A percentile compares a stretch with the other conserved stretches of the same genome.
Conservation (phyloP, 2,329 filamentous ascomycete genomes). For the Cercospora janseana region DNA sequence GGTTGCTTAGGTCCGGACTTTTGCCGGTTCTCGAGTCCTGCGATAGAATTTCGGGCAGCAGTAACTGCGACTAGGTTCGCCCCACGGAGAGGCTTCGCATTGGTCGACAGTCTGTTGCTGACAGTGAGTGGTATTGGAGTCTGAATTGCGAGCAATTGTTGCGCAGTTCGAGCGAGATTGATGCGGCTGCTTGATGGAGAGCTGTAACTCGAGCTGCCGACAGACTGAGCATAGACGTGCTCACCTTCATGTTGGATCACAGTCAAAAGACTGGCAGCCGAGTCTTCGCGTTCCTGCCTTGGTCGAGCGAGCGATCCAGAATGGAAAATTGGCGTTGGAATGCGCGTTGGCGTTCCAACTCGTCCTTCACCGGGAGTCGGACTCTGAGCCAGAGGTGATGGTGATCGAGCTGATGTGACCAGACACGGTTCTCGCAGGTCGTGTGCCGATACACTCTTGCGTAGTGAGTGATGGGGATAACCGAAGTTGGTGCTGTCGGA, state of each 20-base stretch:
- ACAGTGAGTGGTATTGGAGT: conserved; percentile 5
- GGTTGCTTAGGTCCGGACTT: no score
- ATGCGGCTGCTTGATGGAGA: conserved; percentile 22
- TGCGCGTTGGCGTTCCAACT: conserved; percentile 38
- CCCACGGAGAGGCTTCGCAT: conserved; percentile 26
- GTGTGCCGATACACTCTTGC: conserved; percentile 30
- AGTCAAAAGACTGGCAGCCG: conserved; percentile 41
- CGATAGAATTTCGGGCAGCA: no score
- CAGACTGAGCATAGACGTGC: conserved; percentile 28
- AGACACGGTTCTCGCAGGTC: conserved; percentile 17
- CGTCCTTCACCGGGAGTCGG: conserved; percentile 23
- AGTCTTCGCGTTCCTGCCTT: conserved; percentile 42
- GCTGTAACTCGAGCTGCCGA: conserved; percentile 31
- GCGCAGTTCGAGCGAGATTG: conserved; percentile 13
- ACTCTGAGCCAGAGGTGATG: conserved; percentile 29
- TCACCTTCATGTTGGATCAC: conserved; percentile 29
- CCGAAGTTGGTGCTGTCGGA: conserved; percentile 6
- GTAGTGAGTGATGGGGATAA: conserved; percentile 18
- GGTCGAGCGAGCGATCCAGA: conserved; percentile 34
- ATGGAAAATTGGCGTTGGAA: conserved; percentile 45
- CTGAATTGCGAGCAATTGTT: conserved; percentile 4
- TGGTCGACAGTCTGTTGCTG: conserved; percentile 26
- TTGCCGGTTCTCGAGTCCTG: no score
- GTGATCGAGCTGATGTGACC: conserved; percentile 8
- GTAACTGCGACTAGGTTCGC: conserved; percentile 19